Percentiles rank a stretch among this genome's conserved stretches.
phyloP scores from a whole-genome alignment of 163 green algal species.

The Chlorella variabilis region DNA sequence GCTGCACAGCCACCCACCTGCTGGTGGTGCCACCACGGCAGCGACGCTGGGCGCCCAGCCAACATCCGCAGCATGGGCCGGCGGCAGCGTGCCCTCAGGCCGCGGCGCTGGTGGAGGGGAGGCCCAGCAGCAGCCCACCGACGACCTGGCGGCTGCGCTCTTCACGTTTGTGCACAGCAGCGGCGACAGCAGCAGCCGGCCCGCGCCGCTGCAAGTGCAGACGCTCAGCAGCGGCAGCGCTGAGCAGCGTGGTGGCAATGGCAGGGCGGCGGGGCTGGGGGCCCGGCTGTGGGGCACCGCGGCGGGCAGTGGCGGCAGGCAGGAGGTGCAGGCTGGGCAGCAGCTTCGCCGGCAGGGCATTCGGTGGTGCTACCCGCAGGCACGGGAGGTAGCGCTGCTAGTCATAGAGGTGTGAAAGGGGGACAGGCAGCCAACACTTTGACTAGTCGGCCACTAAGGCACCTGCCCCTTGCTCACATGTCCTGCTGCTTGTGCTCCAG shows the following conservation, averaged over 20 bases:
- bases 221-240: background rate
- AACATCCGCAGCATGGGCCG: background rate
- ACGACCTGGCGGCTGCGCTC: slow-evolving; percentile 6
- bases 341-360: slow-evolving; percentile 31
- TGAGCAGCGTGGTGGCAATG: too few relatives aligned
- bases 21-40: background rate
- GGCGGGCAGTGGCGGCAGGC: background rate
- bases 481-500: too few relatives aligned
- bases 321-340: background rate
- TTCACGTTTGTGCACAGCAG: slow-evolving; percentile 31
- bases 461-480: too few relatives aligned
- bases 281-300: slow-evolving; percentile 6
- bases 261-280: background rate
- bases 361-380: slow-evolving; percentile 45
- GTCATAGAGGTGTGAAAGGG: slow-evolving; percentile 21
- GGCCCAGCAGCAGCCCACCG: background rate
- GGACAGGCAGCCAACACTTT: background rate
- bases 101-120: background rate
- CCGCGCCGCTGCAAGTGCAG: slow-evolving; percentile 21
- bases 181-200: background rate
- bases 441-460: too few relatives aligned
- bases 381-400: slow-evolving; percentile 15
- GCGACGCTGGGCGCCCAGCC: background rate
- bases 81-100: background rate
- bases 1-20: background rate